A percentile compares a stretch with the other conserved stretches of the same genome.
Conservation (phyloP, 192 early-diverging fungal species). For the Gonapodya sp. region DNA sequence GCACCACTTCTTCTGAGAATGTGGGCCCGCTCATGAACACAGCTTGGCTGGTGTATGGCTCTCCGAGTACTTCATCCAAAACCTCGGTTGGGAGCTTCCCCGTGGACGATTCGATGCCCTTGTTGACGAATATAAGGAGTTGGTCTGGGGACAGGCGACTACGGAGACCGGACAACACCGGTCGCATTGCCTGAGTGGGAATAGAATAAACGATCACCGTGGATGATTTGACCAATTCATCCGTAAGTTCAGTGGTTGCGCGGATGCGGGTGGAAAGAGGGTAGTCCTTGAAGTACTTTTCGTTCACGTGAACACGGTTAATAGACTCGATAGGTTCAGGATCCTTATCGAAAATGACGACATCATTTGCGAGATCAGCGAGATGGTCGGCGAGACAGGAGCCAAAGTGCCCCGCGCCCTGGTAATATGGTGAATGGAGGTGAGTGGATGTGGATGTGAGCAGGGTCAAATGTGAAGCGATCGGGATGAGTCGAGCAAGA, state of each 20-base stretch:
- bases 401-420: slow-evolving; percentile 15
- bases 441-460: too few species aligned
- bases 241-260: slow-evolving; percentile 23
- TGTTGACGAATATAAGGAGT: slow-evolving; percentile 43
- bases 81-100: slow-evolving; percentile 32
- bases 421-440: too few species aligned
- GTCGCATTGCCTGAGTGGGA: slow-evolving; percentile 42
- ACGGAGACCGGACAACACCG: not conserved
- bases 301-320: slow-evolving; percentile 27
- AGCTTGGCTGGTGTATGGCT: slow-evolving; percentile 21
- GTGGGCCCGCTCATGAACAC: slow-evolving; percentile 39
- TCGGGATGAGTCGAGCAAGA: not conserved
- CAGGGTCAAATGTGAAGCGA: too few species aligned
- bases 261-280: slow-evolving; percentile 21
- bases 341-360: slow-evolving; percentile 4
- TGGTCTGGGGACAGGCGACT: slow-evolving; percentile 15
- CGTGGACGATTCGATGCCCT: slow-evolving; percentile 38
- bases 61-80: slow-evolving; percentile 26
- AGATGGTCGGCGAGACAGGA: slow-evolving; percentile 43
- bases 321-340: slow-evolving; percentile 26
- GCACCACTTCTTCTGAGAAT: slow-evolving; percentile 37
- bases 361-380: slow-evolving; percentile 13
- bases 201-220: slow-evolving; percentile 35
- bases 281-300: slow-evolving; percentile 27
- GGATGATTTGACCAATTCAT: slow-evolving; percentile 16